Percentiles rank a stretch among this genome's conserved stretches.
Conservation (phyloP, 2,329 filamentous ascomycete species). For the Diplodia sapinea region DNA sequence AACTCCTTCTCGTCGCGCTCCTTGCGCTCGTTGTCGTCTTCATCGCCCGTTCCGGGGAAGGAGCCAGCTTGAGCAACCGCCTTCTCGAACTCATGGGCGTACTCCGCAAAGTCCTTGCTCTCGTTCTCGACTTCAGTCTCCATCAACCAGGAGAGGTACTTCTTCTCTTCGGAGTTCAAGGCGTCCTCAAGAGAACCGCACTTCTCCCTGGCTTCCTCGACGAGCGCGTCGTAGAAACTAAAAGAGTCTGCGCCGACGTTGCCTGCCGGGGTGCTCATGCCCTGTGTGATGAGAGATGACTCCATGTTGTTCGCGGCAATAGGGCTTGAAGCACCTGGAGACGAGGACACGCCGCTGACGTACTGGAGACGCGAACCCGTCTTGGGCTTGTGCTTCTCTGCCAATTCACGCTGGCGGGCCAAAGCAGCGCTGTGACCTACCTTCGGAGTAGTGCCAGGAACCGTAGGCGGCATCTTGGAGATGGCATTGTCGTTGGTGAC, state of each 20-base stretch:
- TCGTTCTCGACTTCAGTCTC: background rate
- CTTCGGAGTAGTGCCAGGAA: background rate
- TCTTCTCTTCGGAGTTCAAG: background rate
- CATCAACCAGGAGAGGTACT: background rate
- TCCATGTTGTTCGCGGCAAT: background rate
- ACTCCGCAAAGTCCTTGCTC: background rate
- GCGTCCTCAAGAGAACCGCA: background rate
- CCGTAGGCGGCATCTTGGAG: background rate
- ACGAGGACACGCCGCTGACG: slow-evolving; percentile 15
- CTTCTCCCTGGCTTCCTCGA: background rate
- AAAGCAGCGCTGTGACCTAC: slow-evolving; percentile 8
- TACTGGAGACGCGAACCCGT: slow-evolving; percentile 15
- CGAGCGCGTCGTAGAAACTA: background rate
- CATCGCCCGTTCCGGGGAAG: background rate
- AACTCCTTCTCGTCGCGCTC: too few relatives aligned
- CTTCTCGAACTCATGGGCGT: background rate
- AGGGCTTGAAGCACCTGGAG: slow-evolving; percentile 2
- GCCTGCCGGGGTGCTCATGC: background rate
- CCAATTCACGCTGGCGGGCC: slow-evolving; percentile 16
- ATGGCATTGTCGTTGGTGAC: background rate
- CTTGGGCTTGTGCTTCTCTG: slow-evolving; percentile 30
- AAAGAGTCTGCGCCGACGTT: background rate
- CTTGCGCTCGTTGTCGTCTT: background rate
- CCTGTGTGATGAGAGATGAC: slow-evolving; percentile 18
- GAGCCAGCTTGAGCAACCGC: background rate